Base-by-base conservation (phyloP, 352 stramenopile genomes). In the Plasmopara halstedii region DNA sequence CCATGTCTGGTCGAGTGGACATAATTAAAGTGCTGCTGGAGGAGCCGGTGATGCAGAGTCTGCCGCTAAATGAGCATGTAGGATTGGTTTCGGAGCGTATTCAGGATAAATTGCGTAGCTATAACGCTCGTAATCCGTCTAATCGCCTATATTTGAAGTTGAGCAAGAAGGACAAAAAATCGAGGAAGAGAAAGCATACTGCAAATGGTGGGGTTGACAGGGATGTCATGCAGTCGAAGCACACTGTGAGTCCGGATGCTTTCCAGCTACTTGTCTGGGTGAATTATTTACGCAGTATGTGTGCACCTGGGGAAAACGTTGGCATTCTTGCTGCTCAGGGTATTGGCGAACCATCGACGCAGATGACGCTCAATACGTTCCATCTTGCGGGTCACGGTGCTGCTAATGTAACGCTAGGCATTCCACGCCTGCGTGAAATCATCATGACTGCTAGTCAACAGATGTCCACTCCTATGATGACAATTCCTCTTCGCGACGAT, bases 281-380 rank as follows among this genome's bases (percentile, higher is more conserved):
- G 15, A 99, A 99, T 70, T 99, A 98, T 68, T 82, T 97, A 64
- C 80, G 88, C 37, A 97, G 95, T 49, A 85, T 99, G 65, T 94
- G 80, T 27, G 84, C 88, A 52, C 97, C 97, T 20, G 97, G 97
- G 36, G 97, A 99, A 67, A 95, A 97, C 32, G 97, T 99, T 5
- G 97, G 97, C 47, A 90, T 95, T 25, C 94, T 99, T 46, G 96
- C 96, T 42, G 97, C 96, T 22, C 97, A 99, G 76, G 98, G 86
- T 56, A 94, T 99, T 60, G 97, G 97, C 32, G 97, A 99, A 64
- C 97, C 97, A n/a, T 99, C 96, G 23, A 99, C 97, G 6, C 97
- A 99, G 70, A 99, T 99, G 97, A 99, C 97, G 44, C 82, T 99
- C 8, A 99, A 99, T 77, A 99, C 97, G 25, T 99, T 99, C 76